phyloP scores from a whole-genome alignment of 2,329 filamentous ascomycete species.

The Emergomyces pasteurianus region DNA sequence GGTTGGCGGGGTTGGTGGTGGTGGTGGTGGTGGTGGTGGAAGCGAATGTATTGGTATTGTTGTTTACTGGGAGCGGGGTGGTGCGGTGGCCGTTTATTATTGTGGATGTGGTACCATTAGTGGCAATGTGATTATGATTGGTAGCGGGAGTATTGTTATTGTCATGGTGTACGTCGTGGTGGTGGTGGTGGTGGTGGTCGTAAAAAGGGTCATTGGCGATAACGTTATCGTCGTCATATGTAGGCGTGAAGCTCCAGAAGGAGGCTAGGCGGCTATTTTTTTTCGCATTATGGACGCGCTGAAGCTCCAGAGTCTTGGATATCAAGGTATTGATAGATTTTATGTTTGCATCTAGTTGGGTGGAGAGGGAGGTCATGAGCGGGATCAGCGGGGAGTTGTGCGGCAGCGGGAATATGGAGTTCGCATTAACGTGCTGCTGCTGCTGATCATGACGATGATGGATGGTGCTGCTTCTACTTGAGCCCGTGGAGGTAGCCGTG shows the following conservation, averaged over 20 bases:
- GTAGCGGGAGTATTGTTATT: not conserved
- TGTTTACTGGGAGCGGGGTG: not conserved
- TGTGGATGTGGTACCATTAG: not conserved
- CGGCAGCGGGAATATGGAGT: conserved; percentile 12
- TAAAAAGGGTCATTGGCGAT: not conserved
- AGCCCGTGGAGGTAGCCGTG: not conserved
- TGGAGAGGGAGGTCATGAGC: conserved; percentile 18
- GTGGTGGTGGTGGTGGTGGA: not conserved
- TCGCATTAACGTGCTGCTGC: too few species aligned
- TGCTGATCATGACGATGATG: conserved; percentile 18
- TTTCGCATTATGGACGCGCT: conserved; percentile 13
- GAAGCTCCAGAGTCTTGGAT: conserved; percentile 12
- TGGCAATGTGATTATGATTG: not conserved
- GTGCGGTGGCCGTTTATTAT: not conserved
- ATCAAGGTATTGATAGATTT: conserved; percentile 1
- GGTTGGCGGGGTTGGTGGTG: not conserved
- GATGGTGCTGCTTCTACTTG: not conserved
- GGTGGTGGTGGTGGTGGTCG: too few species aligned
- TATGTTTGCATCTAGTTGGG: conserved; percentile 8
- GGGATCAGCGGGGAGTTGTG: conserved; percentile 14
- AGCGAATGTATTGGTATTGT: too few species aligned
- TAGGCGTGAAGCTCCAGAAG: conserved; percentile 29
- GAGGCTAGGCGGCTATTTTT: conserved; percentile 22
- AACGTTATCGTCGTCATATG: conserved; percentile 10
- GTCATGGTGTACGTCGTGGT: not conserved